These are phyloP conservation scores for Penicillium ucsense DNA, from an alignment of 495 filamentous ascomycete species.

Conservation along the genomic window DNA sequence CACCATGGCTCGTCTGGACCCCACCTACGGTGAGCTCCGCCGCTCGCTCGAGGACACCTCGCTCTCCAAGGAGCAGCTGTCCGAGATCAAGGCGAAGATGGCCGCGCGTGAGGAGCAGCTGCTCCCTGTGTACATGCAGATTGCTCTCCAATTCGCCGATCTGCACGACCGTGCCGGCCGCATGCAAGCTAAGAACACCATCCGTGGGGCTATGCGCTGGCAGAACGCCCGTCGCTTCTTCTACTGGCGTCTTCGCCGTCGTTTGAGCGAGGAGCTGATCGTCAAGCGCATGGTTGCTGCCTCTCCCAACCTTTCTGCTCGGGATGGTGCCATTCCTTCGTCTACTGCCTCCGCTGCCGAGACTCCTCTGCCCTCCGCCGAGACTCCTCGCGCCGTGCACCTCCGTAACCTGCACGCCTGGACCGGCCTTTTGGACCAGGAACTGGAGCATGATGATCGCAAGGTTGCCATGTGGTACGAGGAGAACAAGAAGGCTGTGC, in stretches of 20 bases:
- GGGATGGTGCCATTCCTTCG: constrained; percentile 21
- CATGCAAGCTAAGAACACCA: constrained; percentile 95
- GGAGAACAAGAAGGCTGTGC: constrained; percentile 76
- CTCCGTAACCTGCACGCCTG: constrained; percentile 66
- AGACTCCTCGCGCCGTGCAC: constrained; percentile 47
- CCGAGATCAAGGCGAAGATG: constrained; percentile 77
- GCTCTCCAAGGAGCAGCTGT: constrained; percentile 61
- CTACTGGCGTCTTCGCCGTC: constrained; percentile 97
- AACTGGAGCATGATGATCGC: constrained; percentile 65
- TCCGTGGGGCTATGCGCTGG: constrained; percentile 78
- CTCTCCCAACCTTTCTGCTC: constrained; percentile 21
- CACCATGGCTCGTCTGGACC: constrained; percentile 92
- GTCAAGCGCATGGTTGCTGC: constrained; percentile 73
- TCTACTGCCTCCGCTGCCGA: constrained; percentile 7
- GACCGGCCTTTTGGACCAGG: constrained; percentile 53
- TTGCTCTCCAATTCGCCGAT: constrained; percentile 90
- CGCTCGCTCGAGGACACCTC: constrained; percentile 58
- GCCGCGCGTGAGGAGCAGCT: constrained; percentile 78
- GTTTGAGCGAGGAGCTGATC: constrained; percentile 93
- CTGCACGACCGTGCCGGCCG: constrained; percentile 94
- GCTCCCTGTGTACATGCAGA: constrained; percentile 85
- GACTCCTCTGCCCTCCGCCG: constrained; percentile 16
- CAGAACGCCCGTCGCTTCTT: constrained; percentile 92
- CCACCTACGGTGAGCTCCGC: constrained; percentile 72
- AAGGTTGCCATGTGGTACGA: constrained; percentile 95